Base-by-base conservation (phyloP, 441 rosid species). In the Adansonia gregorii region DNA sequence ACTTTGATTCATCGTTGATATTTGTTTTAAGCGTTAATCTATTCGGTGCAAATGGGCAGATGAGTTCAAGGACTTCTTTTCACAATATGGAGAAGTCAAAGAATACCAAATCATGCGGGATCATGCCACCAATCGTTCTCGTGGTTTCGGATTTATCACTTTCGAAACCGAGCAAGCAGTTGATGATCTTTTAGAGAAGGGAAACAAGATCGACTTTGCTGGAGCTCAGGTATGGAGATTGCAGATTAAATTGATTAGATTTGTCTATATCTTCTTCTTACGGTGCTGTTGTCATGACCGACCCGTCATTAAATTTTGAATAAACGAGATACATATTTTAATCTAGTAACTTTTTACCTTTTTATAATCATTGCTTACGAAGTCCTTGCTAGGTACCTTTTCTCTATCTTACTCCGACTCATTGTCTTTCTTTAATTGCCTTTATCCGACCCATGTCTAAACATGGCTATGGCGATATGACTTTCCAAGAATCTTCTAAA, bases 21-120 rank as follows among this genome's bases (percentile, higher is more conserved):
- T 17, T 59, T 67, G 10, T 54, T 17, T 3, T 56, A 73, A 79
- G 22, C 31, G 31, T 67, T 82, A 3, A 83, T 60, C 12, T 78
- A 15, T 20, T 73, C 45, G 14, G 67, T 78, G 54, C 59, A 4
- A 41, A 65, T 71, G 79, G 65, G 31, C 87, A 91, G 95, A 91
- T 82, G 95, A 89, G 87, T 86, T 91, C 76, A 91, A 85, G 87
- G 92, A 89, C 19, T 88, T 86, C 77, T 88, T 91, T 76, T 75
- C 77, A 81, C 92, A 91, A 72, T 88, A 79, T 81, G 93, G 95
- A 52, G 95, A 89, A 78, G 89, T 91, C 8, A 90, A 83, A 58
- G 95, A 91, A 74, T 91, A 91, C 81, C 92, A 89, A 79, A 89
- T 91, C 76, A 89, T 91, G 91, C 88, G 89, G 75, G 95, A 91